Evolutionary conservation across 2,329 filamentous ascomycete species (phyloP).

Genomic region (Emergomyces africanus): DNA sequence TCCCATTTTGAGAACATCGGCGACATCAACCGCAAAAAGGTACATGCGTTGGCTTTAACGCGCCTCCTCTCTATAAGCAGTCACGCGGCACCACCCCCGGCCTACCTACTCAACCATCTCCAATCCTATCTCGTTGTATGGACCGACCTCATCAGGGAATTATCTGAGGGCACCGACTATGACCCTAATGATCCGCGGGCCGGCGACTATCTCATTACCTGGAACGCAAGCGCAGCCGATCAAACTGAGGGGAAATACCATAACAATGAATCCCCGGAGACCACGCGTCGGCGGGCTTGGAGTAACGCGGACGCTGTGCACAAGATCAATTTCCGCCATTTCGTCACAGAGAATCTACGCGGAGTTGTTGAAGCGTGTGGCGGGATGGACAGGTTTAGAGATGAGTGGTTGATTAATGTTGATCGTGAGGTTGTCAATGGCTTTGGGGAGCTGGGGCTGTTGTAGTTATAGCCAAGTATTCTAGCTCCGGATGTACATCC

Average conservation of each 20-base stretch:
- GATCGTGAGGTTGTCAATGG: slow-evolving; percentile 28
- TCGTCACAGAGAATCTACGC: slow-evolving; percentile 30
- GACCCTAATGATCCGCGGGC: slow-evolving; percentile 21
- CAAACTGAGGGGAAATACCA: slow-evolving; percentile 21
- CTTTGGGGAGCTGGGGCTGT: slow-evolving; percentile 11
- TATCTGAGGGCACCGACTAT: slow-evolving; percentile 28
- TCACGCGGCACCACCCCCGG: slow-evolving; percentile 24
- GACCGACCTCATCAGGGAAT: slow-evolving; percentile 34
- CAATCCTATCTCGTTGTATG: slow-evolving; percentile 36
- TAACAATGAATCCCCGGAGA: slow-evolving; percentile 29
- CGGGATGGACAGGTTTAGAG: slow-evolving; percentile 29
- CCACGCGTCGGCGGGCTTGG: slow-evolving; percentile 27
- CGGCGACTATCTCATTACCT: slow-evolving; percentile 31
- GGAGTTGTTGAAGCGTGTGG: slow-evolving; percentile 28
- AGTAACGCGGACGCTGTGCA: slow-evolving; percentile 30
- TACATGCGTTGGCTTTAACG: slow-evolving; percentile 34
- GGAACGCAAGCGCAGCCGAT: slow-evolving; percentile 19
- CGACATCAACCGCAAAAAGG: slow-evolving; percentile 34
- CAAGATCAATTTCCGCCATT: slow-evolving; percentile 32
- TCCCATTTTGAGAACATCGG: slow-evolving; percentile 36
- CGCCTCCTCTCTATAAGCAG: slow-evolving; percentile 30
- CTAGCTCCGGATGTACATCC: not conserved
- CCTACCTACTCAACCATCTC: slow-evolving; percentile 30
- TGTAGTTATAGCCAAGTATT: not conserved
- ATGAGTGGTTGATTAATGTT: slow-evolving; percentile 32